Base-by-base conservation (phyloP, 768 basidiomycete species). In the Lyophyllum semitale region DNA sequence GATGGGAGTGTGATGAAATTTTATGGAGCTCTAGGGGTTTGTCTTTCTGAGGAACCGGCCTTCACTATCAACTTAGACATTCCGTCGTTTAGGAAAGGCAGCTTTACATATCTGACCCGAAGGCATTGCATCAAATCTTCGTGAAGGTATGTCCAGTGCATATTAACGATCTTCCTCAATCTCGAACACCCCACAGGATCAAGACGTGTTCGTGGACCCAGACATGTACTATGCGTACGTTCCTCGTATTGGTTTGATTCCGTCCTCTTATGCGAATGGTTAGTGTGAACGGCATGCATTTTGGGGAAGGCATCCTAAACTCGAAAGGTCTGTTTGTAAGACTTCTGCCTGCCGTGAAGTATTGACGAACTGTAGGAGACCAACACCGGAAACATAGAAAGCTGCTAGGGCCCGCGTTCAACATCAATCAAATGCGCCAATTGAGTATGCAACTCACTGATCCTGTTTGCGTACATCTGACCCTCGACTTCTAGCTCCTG, bases 51-150 rank as follows among this genome's bases (percentile, higher is more conserved):
- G 12, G 11, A 9, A 35, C 3, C 17, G n/a, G n/a, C n/a, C n/a
- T n/a, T n/a, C n/a, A n/a, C n/a, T n/a, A n/a, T n/a, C n/a, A 30
- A 12, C 30, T 15, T 35, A 15, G 3, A 3, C 33, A 35, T 35
- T 3, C 17, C 4, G 6, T 15, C 4, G 17, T 35, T 35, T 35
- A 35, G 33, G 33, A 35, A 62, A 65, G 61, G 12, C 66, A 70
- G 11, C 62, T 77, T 44, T 70, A 71, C 46, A 55, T 72, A 35
- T 69, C 68, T 4, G 75, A 77, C 41, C 75, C 73, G 8, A 68
- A 66, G 22, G 75, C 75, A 4, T 22, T 76, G 20, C 63, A 74
- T 45, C 68, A 74, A 38, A 68, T 77, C 23, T 52, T 73, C n/a
- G 66, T 77, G 37, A 77, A 73, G 56, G 63, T 63, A 6, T n/a